Evolutionary conservation across 306 rosid genomes (phyloP), one percentile per base, ranked within the genome.

Genomic region (Herpetospermum pedunculosum): DNA sequence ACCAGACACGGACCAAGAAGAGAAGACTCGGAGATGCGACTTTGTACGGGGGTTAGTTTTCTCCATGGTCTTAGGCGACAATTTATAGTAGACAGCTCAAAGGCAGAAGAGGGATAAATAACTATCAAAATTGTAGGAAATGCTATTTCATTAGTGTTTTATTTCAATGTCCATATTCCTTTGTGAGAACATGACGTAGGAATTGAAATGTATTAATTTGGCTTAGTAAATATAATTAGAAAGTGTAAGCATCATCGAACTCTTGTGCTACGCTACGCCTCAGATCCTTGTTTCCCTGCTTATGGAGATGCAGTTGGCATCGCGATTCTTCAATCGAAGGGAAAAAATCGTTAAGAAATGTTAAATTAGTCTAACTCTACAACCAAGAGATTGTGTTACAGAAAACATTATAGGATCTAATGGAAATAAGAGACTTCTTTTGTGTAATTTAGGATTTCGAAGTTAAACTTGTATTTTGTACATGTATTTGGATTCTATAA

Each of bases 41-140:
- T 91, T 85, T 79, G 87, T 85, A 48, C 87, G 63, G 74, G 97
- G 83, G 60, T 83, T 91, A 54, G 71, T 88, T 70, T 1, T 84
- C 77, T 88, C 92, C 11, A 76, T 85, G 57, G 75, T 88, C 67
- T 68, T 91, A 72, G 90, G 82, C 46, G 69, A 85, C 50, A 75
- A 77, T 73, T 84, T 85, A 78, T 89, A 82, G 83, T 73, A 44
- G 57, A 19, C 74, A 38, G 41, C 35, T 15, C 41, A 29, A 46
- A 70, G 21, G 41, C 43, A 44, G 57, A 69, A 69, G 49, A 63
- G 74, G 15, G 43, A 9, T 49, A 29, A n/a, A n/a, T n/a, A n/a
- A n/a, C n/a, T 46, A 16, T 70, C 58, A 46, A 28, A 26, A 8
- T 29, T 47, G 41, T 70, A 70, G 73, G 73, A 43, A 69, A 44